Evolutionary conservation across 2,329 filamentous ascomycete species (phyloP).

Genomic region (Talaromyces verruculosus): DNA sequence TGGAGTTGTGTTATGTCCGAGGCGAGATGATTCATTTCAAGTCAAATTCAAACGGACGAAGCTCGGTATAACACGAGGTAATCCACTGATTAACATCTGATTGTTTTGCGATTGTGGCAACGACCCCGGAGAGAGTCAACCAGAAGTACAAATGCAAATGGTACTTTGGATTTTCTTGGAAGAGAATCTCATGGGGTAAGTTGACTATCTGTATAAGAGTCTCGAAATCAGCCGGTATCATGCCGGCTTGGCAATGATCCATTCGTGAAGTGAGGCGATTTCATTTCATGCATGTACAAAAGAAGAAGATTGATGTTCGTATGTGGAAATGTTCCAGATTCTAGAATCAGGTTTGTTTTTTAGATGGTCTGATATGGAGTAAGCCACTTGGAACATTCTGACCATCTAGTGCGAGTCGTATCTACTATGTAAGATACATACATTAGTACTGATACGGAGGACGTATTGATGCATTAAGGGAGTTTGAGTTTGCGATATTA

Average conservation of each 20-base stretch:
- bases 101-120: neutral
- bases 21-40: neutral
- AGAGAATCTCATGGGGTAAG: neutral
- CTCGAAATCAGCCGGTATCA: neutral
- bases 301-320: neutral
- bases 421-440: neutral
- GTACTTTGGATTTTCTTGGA: neutral
- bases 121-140: neutral
- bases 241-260: conserved; percentile 5
- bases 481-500: neutral
- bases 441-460: neutral
- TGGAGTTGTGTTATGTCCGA: neutral
- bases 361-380: neutral
- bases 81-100: neutral
- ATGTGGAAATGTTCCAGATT: conserved; percentile 3
- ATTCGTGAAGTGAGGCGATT: neutral
- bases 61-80: neutral
- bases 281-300: neutral
- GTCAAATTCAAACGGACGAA: neutral
- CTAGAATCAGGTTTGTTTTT: conserved; percentile 3
- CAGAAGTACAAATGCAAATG: neutral
- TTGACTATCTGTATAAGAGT: neutral
- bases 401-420: neutral
- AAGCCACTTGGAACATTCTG: neutral
- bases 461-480: neutral